A percentile compares a stretch with the other conserved stretches of the same genome.
Evolutionary conservation across 1,284 basidiomycete genomes (phyloP).

Genomic region (Tylopilus sp.): DNA sequence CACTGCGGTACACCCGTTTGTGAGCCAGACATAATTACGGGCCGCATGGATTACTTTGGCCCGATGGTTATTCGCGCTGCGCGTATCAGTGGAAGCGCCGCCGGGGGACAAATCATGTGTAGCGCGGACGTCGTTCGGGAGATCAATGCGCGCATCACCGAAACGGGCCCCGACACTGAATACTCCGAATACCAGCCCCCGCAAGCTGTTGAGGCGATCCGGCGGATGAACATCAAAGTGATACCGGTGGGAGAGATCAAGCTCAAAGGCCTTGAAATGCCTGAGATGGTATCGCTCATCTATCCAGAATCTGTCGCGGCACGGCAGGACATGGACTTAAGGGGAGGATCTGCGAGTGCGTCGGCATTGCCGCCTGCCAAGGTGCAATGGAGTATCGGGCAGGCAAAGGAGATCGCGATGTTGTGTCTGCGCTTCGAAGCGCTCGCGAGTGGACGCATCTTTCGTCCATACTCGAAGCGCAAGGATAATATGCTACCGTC

Average conservation of each 20-base stretch:
- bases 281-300: conserved; percentile 81
- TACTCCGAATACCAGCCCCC: conserved; percentile 53
- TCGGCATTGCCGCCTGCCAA: conserved; percentile 10
- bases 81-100: conserved; percentile 79
- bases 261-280: conserved; percentile 91
- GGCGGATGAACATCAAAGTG: conserved; percentile 71
- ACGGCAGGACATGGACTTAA: conserved; percentile 64
- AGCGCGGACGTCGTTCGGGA: conserved; percentile 87
- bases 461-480: conserved; percentile 44
- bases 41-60: conserved; percentile 97
- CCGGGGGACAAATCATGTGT: conserved; percentile 94
- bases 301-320: conserved; percentile 79
- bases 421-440: conserved; percentile 84
- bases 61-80: conserved; percentile 92
- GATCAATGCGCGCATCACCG: conserved; percentile 62
- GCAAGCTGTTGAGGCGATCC: conserved; percentile 67
- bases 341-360: conserved; percentile 38
- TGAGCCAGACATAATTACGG: conserved; percentile 90
- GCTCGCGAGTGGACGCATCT: conserved; percentile 64
- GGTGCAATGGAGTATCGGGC: conserved; percentile 54
- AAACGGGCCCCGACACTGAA: conserved; percentile 54
- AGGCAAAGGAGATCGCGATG: conserved; percentile 74
- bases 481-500: conserved; percentile 42
- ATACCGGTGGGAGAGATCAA: conserved; percentile 85
- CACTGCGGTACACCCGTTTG: conserved; percentile 92